Base-by-base conservation (phyloP, 1,139 yeast genomes). In the Magnusiomyces paraingens region DNA sequence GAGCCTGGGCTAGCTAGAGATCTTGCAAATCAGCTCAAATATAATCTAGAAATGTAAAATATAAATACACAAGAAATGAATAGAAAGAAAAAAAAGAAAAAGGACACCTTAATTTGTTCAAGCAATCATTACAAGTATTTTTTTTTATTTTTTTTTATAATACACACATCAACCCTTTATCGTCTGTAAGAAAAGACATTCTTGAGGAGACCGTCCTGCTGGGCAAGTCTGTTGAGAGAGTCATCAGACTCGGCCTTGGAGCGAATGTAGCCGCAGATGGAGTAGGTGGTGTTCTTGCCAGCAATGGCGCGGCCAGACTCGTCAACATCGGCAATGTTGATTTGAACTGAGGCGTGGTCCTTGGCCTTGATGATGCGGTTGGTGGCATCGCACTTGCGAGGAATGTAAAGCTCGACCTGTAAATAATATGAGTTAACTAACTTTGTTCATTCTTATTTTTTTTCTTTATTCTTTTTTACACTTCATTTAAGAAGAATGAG, bases 311-410 rank as follows among this genome's bases (percentile, higher is more conserved):
- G 91, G 70, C 99, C 99, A 73, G 86, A 86, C 75, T 83, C 96
- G 75, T 93, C 97, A 72, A 85, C 89, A 75, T 83, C 82, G 70
- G 87, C 90, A 67, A 85, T 77, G 84, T 83, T 84, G 77, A 85
- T 81, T 77, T 93, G 99, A 70, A 94, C 98, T 66, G 98, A 88
- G 69, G 98, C 94, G 79, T 93, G 99, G 81, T 93, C 99, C 84
- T 93, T 91, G 74, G 99, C 94, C 84, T 89, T 90, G 85, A 93
- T 91, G 82, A 94, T 90, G 84, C 98, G 91, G 97, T 90, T 91
- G 81, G 99, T 90, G 75, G 99, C 99, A 80, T 98, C 93, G 84
- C 99, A 93, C 84, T 93, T 93, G 87, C 99, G 89, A 84, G 99
- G 99, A 80, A 93, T 96, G 95, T 93, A 93, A 80, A 93, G 91